Evolutionary conservation across 108 stramenopile species (phyloP).

Genomic region (Pseudonitzschia multiseries): DNA sequence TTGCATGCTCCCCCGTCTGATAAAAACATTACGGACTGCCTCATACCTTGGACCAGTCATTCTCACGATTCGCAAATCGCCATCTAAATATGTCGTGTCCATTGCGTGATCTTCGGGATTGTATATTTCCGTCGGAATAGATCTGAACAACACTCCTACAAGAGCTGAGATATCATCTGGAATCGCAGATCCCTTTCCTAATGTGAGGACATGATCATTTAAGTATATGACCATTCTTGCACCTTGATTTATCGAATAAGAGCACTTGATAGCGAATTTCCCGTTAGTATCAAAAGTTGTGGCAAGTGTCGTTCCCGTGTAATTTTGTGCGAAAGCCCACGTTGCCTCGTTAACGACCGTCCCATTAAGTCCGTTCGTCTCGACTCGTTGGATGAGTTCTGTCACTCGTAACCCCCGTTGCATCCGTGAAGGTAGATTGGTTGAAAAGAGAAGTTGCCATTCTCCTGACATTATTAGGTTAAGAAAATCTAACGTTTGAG

Average conservation of each 20-base stretch:
- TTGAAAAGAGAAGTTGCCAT: constrained; percentile 77
- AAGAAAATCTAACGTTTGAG: constrained; percentile 71
- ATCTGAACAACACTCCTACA: constrained; percentile 52
- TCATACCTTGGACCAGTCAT: constrained; percentile 61
- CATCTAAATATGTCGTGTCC: constrained; percentile 78
- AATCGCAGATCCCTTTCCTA: constrained; percentile 42
- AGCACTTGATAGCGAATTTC: constrained; percentile 47
- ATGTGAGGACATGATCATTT: constrained; percentile 47
- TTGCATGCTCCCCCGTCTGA: constrained; percentile 48
- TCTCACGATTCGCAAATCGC: constrained; percentile 61
- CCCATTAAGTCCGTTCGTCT: constrained; percentile 48
- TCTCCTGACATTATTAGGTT: constrained; percentile 68
- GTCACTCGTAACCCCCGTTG: constrained; percentile 42
- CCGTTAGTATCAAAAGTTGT: constrained; percentile 49
- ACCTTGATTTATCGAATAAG: constrained; percentile 68
- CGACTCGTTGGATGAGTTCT: constrained; percentile 50
- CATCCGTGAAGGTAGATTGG: constrained; percentile 47
- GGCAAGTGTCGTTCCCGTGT: background rate
- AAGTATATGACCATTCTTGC: constrained; percentile 54
- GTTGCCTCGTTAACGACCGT: constrained; percentile 47
- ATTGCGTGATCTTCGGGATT: constrained; percentile 64
- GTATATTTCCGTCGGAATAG: constrained; percentile 70
- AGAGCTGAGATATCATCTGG: constrained; percentile 53
- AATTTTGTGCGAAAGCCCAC: constrained; percentile 60
- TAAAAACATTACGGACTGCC: constrained; percentile 70